phyloP scores from a whole-genome alignment of 768 basidiomycete genomes.

The Multifurca ochricompacta region DNA sequence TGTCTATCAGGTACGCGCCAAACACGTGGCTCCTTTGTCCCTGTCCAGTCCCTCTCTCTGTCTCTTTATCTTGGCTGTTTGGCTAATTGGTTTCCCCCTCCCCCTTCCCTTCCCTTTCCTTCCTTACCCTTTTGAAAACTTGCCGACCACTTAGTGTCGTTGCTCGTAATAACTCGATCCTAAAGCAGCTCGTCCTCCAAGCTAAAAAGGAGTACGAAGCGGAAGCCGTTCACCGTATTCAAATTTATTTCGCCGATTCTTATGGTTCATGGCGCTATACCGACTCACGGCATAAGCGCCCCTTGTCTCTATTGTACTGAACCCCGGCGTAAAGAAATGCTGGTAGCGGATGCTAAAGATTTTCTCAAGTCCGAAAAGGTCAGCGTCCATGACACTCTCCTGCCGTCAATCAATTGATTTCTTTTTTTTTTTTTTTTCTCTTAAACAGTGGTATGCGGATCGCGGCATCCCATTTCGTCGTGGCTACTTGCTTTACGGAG shows the following conservation, averaged over 20 bases:
- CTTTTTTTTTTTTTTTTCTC: no score
- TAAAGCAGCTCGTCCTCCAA: slow-evolving; percentile 83
- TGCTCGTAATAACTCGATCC: slow-evolving; percentile 72
- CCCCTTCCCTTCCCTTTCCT: no score
- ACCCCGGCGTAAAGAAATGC: slow-evolving; percentile 85
- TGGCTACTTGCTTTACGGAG: slow-evolving; percentile 78
- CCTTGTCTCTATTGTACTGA: slow-evolving; percentile 85
- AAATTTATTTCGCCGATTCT: slow-evolving; percentile 85
- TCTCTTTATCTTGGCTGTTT: no score
- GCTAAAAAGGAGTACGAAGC: slow-evolving; percentile 89
- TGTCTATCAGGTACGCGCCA: slow-evolving; percentile 61
- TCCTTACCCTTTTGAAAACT: no score
- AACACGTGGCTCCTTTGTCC: slow-evolving; percentile 11
- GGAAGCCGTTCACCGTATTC: slow-evolving; percentile 78
- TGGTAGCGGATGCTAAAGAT: slow-evolving; percentile 72
- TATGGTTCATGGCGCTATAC: slow-evolving; percentile 87
- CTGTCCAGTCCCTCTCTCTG: no score
- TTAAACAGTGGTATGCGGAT: slow-evolving; percentile 80
- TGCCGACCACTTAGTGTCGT: slow-evolving; percentile 54
- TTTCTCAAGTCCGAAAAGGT: slow-evolving; percentile 81
- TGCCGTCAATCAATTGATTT: slow-evolving; percentile 6
- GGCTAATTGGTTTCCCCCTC: no score
- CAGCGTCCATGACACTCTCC: slow-evolving; percentile 16
- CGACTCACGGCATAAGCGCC: slow-evolving; percentile 80
- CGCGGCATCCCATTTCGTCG: slow-evolving; percentile 88